Percentiles rank a stretch among this genome's conserved stretches.
Conservation (phyloP, 192 early-diverging fungal species). For the Pilobolus umbonatus region DNA sequence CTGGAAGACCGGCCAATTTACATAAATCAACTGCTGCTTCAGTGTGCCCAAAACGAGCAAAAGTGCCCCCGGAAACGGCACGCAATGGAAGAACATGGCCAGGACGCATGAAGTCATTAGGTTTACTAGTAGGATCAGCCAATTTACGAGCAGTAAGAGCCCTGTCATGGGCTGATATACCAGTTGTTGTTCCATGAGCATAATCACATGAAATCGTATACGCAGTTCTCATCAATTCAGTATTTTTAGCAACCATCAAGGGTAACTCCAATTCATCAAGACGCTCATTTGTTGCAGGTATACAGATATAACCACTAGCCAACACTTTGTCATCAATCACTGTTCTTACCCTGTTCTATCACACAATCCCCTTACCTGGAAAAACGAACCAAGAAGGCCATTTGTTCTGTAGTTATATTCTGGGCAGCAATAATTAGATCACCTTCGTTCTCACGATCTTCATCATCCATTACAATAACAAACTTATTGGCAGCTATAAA, state of each 20-base stretch:
- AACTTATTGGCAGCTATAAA: conserved; percentile 69
- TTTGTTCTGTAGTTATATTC: conserved; percentile 83
- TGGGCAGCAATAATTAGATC: conserved; percentile 98
- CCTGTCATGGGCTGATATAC: conserved; percentile 92
- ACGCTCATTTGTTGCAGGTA: conserved; percentile 70
- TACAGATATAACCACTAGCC: conserved; percentile 86
- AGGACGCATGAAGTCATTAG: conserved; percentile 76
- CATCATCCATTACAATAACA: conserved; percentile 93
- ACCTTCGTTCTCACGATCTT: conserved; percentile 99
- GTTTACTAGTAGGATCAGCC: conserved; percentile 64
- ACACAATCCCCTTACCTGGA: conserved; percentile 57
- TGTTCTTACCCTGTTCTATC: neutral
- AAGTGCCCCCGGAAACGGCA: conserved; percentile 72
- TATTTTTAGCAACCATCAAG: conserved; percentile 91
- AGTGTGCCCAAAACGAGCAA: conserved; percentile 91
- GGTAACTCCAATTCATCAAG: conserved; percentile 84
- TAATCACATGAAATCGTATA: conserved; percentile 93
- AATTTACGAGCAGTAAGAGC: conserved; percentile 72
- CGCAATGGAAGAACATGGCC: conserved; percentile 95
- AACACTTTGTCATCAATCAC: neutral
- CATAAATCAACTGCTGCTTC: conserved; percentile 90
- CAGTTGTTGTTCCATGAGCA: conserved; percentile 81
- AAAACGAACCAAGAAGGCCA: conserved; percentile 95
- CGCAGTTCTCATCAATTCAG: conserved; percentile 88
- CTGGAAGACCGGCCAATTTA: conserved; percentile 71